Evolutionary conservation across 116 monocot species (phyloP).

Genomic region (Dioscorea cayenensis): DNA sequence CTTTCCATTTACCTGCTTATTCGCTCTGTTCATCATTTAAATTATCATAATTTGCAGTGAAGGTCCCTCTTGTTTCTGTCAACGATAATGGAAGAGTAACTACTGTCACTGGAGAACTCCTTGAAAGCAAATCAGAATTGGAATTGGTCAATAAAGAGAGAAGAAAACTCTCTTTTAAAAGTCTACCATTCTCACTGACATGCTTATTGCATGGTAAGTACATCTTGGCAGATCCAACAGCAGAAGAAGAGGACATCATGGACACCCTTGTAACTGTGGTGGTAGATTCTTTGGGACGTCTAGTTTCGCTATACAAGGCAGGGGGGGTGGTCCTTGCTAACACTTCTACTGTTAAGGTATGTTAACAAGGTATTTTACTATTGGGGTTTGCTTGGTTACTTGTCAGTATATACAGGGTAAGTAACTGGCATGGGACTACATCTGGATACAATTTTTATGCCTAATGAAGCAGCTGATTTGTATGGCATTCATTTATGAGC

Average conservation of each 20-base stretch:
- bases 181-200: slow-evolving; percentile 74
- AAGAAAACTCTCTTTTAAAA: slow-evolving; percentile 53
- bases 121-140: slow-evolving; percentile 35
- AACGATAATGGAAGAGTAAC: slow-evolving; percentile 82
- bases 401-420: neutral
- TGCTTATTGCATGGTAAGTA: slow-evolving; percentile 71
- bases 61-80: slow-evolving; percentile 87
- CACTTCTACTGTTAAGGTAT: slow-evolving; percentile 58
- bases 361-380: neutral
- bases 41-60: slow-evolving; percentile 32
- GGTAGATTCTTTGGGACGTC: slow-evolving; percentile 41
- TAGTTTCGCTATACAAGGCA: slow-evolving; percentile 70
- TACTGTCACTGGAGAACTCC: slow-evolving; percentile 42
- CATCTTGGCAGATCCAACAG: slow-evolving; percentile 74
- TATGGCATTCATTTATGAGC: no score
- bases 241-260: slow-evolving; percentile 86
- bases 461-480: no score
- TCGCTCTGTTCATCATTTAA: neutral
- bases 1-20: no score
- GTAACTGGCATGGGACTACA: neutral
- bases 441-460: no score
- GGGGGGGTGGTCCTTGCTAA: slow-evolving; percentile 59
- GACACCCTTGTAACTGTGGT: slow-evolving; percentile 71
- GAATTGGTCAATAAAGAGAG: slow-evolving; percentile 84
- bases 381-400: neutral